Evolutionary conservation across 371 early-diverging fungal species (phyloP), one percentile per base, ranked within the genome.

Genomic region (Rhizoclosmatium hyalinum): DNA sequence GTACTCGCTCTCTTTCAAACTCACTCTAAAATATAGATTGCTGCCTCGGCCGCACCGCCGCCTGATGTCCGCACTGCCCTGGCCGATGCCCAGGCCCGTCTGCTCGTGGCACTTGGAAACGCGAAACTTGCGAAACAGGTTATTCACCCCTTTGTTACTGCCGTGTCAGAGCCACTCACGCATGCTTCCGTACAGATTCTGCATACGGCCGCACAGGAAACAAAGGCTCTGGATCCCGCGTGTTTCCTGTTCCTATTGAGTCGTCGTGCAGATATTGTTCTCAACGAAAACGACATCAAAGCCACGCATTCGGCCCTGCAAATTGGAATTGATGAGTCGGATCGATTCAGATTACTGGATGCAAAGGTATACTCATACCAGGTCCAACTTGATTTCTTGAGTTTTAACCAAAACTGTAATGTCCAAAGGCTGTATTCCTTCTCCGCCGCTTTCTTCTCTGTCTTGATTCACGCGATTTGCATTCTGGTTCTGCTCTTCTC

Each of bases 181-280:
- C 21, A 58, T n/a, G 58, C 58, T 21, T 8, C 58, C 17, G 17
- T 19, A 6, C n/a, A 58, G 17, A 21, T 6, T 19, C 58, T 6
- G 58, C 58, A 12, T 6, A 12, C 50, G 12, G 17, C 17, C 12
- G 50, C 50, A 6, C 6, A 50, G 17, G 50, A 50, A 6, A 17
- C 50, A 17, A 50, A 50, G 17, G 50, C 50, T 6, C 6, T 50
- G 50, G 32, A 32, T 32, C 32, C 32, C 32, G 32, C 32, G 32
- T 32, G 32, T 32, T 32, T 32, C 32, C 32, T 32, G 32, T 32
- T 32, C 32, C 32, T 32, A 32, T 68, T 43, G 45, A 39, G 24
- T 56, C 57, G 42, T 3, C 55, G 69, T n/a, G 69, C 43, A 12
- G 57, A 68, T 56, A 12, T 68, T n/a, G 56, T 57, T 5, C 19